These are phyloP conservation scores for Chrysophaeum taylorii DNA, from an alignment of 352 stramenopile species.

Conservation along the genomic window DNA sequence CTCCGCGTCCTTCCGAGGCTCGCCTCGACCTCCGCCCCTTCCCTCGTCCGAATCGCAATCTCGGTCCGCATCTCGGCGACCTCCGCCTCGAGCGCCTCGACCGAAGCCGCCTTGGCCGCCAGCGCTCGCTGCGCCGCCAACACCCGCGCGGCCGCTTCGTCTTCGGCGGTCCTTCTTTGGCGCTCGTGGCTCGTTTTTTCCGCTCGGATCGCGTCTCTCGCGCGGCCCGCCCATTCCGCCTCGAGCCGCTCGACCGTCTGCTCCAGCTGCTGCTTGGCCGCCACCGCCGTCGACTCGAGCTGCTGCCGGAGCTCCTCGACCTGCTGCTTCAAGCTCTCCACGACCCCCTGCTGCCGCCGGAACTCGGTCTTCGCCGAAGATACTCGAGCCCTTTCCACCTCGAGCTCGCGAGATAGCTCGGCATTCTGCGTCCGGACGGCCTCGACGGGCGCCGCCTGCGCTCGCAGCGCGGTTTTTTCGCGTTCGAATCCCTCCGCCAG, in stretches of 20 bases:
- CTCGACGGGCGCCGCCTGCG: no score
- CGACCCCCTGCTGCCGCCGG: constrained; percentile 5
- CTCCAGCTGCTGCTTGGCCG: constrained; percentile 18
- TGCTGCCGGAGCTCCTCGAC: constrained; percentile 24
- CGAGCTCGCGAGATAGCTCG: no score
- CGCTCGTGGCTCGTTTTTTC: no score
- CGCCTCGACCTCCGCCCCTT: no score
- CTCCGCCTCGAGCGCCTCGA: constrained; percentile 1
- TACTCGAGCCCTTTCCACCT: no score
- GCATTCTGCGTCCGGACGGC: no score
- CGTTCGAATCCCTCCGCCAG: no score
- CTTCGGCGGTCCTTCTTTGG: constrained; percentile 4
- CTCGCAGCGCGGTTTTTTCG: no score
- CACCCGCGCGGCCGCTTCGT: not conserved
- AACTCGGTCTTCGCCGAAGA: not conserved
- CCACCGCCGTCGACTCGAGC: constrained; percentile 16
- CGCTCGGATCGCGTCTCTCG: no score
- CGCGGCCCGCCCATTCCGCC: not conserved
- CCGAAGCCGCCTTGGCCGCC: constrained; percentile 8
- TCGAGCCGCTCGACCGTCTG: constrained; percentile 10
- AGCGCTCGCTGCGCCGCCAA: constrained; percentile 15
- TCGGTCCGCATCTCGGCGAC: not conserved
- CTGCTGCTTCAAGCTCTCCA: constrained; percentile 15
- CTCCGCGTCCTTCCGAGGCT: no score
- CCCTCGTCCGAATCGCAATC: no score